Evolutionary conservation across 352 stramenopile species (phyloP).

Genomic region (Phytophthora agathidicida): DNA sequence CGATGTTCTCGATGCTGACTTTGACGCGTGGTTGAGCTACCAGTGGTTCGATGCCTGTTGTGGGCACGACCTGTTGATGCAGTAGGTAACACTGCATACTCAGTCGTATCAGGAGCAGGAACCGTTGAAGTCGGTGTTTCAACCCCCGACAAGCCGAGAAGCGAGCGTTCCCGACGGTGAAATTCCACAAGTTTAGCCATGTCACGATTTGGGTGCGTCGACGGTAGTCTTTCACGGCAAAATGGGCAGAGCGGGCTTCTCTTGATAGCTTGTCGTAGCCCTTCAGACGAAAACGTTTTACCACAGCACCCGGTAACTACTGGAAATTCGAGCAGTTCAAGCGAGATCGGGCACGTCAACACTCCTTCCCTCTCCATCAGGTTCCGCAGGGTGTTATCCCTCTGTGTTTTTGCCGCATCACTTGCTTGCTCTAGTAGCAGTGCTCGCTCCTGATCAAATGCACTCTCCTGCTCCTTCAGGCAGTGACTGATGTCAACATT

Average conservation of each 20-base stretch:
- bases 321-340: constrained; percentile 16
- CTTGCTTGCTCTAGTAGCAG: constrained; percentile 6
- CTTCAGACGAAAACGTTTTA: constrained; percentile 13
- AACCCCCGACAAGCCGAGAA: constrained; percentile 1
- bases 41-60: constrained; percentile 1
- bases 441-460: not conserved
- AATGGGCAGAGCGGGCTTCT: constrained; percentile 8
- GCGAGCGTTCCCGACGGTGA: constrained; percentile 16
- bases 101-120: not conserved
- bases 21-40: constrained; percentile 10
- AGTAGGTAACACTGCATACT: not conserved
- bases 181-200: constrained; percentile 21
- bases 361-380: constrained; percentile 11
- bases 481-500: not conserved
- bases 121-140: not conserved
- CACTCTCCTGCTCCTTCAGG: not conserved
- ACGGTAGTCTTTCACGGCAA: constrained; percentile 1
- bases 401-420: constrained; percentile 1
- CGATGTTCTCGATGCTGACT: constrained; percentile 15
- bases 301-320: constrained; percentile 19
- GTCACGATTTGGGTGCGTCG: constrained; percentile 11
- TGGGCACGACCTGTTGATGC: not conserved
- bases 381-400: not conserved
- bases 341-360: constrained; percentile 22
- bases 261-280: not conserved